Evolutionary conservation across 805 yeast species (phyloP).

Genomic region (Priceomyces fermenticarens): DNA sequence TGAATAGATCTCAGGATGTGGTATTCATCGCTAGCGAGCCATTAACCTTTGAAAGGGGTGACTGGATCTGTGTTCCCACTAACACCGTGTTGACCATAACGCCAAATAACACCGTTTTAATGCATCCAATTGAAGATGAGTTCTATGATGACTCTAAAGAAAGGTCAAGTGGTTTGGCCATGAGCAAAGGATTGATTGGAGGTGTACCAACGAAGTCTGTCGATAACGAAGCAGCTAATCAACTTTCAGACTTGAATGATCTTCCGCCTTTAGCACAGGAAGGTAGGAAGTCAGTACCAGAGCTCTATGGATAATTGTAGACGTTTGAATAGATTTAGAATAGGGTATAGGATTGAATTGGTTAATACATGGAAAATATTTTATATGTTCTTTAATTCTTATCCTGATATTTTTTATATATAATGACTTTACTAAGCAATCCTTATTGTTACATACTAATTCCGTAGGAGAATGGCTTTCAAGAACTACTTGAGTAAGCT

Average conservation of each 20-base stretch:
- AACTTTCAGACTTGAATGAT: conserved; percentile 7
- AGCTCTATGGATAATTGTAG: background rate
- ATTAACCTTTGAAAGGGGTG: conserved; percentile 91
- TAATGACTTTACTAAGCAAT: too few relatives aligned
- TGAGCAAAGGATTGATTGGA: conserved; percentile 89
- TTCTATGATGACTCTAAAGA: conserved; percentile 65
- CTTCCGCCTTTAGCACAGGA: conserved; percentile 37
- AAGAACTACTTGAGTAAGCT: too few relatives aligned
- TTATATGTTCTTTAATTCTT: too few relatives aligned
- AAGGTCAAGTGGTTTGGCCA: conserved; percentile 80
- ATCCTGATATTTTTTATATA: too few relatives aligned
- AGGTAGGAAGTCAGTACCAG: conserved; percentile 22
- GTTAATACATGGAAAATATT: too few relatives aligned
- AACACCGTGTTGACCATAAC: conserved; percentile 80
- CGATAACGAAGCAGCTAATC: conserved; percentile 13
- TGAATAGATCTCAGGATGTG: conserved; percentile 89
- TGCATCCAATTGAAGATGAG: conserved; percentile 91
- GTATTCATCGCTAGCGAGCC: conserved; percentile 98
- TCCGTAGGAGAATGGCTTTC: too few relatives aligned
- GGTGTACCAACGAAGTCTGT: conserved; percentile 66
- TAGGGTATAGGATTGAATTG: too few relatives aligned
- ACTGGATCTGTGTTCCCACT: conserved; percentile 96
- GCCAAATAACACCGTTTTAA: conserved; percentile 72
- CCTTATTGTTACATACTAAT: too few relatives aligned
- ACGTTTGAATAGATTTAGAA: too few relatives aligned